Evolutionary conservation across 108 stramenopile genomes (phyloP), one percentile per base, ranked within the genome.

Genomic region (Fragilariopsis cylindrus): DNA sequence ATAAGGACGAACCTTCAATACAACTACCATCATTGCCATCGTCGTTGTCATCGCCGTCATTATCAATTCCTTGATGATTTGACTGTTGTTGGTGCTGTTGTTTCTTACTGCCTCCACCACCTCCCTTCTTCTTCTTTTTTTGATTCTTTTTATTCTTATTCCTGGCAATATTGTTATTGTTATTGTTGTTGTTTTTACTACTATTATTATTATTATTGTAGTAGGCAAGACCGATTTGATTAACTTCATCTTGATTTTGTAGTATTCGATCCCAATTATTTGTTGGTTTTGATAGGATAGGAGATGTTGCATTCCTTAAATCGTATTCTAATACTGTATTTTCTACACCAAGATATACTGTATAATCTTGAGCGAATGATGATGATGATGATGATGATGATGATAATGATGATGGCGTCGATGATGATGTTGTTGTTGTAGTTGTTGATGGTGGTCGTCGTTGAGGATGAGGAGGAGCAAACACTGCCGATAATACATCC

Each of bases 401-500:
- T 1, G 21, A 1, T 1, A 0, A 1, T 1, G 21, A 30, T 30
- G 1, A 30, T 30, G 21, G 19, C 19, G 19, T 19, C 19, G 19
- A 30, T 30, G 21, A 30, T 30, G 21, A 30, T 5, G 19, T 0
- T 7, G 49, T 47, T 43, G 53, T 7, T 18, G 42, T 45, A 2
- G 16, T 4, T 13, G n/a, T 43, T 7, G 21, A 56, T 60, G n/a
- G 11, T 0, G 0, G 11, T 60, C 60, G 15, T 16, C 53, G 57
- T 13, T 30, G 30, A 50, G 60, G 47, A 68, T 7, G 3, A 7
- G 45, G 42, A 19, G 88, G 88, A 55, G 83, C 78, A 70, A 92
- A 92, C 0, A 83, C 76, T 5, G 89, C 91, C 19, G 88, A 84
- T 4, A 84, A 83, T 9, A 92, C 85, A 57, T 86, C 87, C 21